Evolutionary conservation across 257 asterid species (phyloP).

Genomic region (Jaltomata sinuosa): DNA sequence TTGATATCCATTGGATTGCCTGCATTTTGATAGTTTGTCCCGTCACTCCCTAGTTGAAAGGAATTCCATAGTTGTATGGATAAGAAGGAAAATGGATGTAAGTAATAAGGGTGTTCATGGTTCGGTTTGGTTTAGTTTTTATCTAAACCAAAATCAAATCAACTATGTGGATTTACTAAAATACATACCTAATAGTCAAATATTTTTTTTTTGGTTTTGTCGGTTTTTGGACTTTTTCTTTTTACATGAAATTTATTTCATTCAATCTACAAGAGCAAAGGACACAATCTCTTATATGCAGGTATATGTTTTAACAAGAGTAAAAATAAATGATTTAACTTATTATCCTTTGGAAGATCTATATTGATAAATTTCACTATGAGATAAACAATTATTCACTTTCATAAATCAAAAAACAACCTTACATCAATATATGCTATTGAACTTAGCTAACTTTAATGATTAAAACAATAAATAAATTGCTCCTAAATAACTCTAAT

Average conservation of each 20-base stretch:
- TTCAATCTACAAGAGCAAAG: neutral
- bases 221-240: neutral
- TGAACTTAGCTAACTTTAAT: neutral
- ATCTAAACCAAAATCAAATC: neutral
- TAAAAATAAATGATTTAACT: neutral
- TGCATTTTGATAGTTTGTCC: neutral
- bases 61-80: neutral
- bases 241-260: neutral
- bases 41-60: neutral
- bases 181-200: neutral
- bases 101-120: neutral
- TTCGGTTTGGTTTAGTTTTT: neutral
- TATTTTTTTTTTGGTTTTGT: neutral
- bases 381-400: neutral
- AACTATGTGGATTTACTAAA: neutral
- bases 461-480: neutral
- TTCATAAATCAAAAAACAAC: neutral
- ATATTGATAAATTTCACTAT: neutral
- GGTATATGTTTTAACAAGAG: neutral
- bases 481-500: neutral
- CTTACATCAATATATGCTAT: neutral
- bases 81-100: neutral
- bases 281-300: neutral
- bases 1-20: neutral
- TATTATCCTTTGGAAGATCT: neutral